Base-by-base conservation (phyloP, 2,329 filamentous ascomycete genomes). In the Thelonectria rubi region DNA sequence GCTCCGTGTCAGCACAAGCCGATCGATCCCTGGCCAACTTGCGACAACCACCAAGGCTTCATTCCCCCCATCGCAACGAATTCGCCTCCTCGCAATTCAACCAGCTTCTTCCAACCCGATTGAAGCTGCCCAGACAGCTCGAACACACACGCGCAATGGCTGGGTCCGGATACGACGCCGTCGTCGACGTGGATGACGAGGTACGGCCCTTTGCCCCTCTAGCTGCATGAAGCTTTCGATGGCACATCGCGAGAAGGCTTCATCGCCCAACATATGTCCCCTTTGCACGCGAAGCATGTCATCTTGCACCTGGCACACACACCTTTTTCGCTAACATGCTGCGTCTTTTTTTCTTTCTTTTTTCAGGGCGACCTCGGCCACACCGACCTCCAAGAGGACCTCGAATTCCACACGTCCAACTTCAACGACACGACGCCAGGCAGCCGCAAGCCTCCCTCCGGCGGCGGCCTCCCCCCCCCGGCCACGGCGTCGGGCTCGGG, bases 161-260 rank as follows among this genome's bases (percentile, higher is more conserved):
- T 60, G 91, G 91, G 77, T 86, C 92, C 75, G 94, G 94, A 71
- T 99, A 99, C 78, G 95, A 99, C 82, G 95, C 97, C 64, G 94
- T 99, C 68, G 95, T 99, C 62, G 95, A 99, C 73, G 90, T 98
- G 58, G 95, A 99, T 77, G 92, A 95, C 74, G 95, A 98, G 86
- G 93, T 97, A 75, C 45, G 65, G 49, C 26, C 26, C 26, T 48
- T 37, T 62, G 46, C 58, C 45, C 58, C 55, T 66, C 64, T 37
- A 60, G 66, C 58, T 60, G 18, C n/a, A 61, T 21, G 42, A 51
- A 63, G 63, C 60, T 66, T 55, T 32, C 53, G 24, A 54, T 56
- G 43, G 43, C 39, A 20, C 48, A 55, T 24, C 21, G 20, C n/a
- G 37, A 50, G 42, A 56, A 61, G n/a, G 48, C 53, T 53, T 40